phyloP scores from a whole-genome alignment of 495 filamentous ascomycete species.

The Sabuloglossum arenarium region DNA sequence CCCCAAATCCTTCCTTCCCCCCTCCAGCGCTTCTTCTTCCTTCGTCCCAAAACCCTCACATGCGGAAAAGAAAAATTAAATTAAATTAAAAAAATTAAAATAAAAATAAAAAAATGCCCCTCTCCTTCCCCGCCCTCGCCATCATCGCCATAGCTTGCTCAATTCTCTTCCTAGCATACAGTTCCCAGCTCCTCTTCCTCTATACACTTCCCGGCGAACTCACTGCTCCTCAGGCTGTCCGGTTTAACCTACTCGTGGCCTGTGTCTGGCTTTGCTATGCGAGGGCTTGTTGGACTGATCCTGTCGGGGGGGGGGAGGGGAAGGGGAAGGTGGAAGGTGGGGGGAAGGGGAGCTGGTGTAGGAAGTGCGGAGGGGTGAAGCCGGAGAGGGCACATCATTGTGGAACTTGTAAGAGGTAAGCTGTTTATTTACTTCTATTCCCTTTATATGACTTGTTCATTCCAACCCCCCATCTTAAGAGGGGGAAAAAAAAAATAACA shows the following conservation, averaged over 20 bases:
- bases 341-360: conserved; percentile 56
- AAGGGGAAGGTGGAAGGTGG: conserved; percentile 65
- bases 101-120: background rate
- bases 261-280: conserved; percentile 68
- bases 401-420: conserved; percentile 52
- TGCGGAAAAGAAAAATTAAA: too few relatives aligned
- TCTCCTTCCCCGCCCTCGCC: background rate
- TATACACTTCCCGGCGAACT: conserved; percentile 53
- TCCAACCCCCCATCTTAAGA: too few relatives aligned
- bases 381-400: conserved; percentile 86
- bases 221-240: conserved; percentile 31
- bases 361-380: conserved; percentile 65
- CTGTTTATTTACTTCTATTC: background rate
- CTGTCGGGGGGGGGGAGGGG: conserved; percentile 51
- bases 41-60: too few relatives aligned
- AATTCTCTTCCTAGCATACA: conserved; percentile 63
- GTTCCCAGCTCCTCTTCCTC: conserved; percentile 66
- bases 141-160: conserved; percentile 40
- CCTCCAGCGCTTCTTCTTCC: too few relatives aligned
- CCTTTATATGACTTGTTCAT: too few relatives aligned
- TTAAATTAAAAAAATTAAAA: too few relatives aligned
- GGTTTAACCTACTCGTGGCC: conserved; percentile 53
- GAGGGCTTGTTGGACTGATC: conserved; percentile 53
- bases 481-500: too few relatives aligned
- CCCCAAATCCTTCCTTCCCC: too few relatives aligned